Conservation (phyloP, 306 rosid genomes). For the Lathyrus sativus region DNA sequence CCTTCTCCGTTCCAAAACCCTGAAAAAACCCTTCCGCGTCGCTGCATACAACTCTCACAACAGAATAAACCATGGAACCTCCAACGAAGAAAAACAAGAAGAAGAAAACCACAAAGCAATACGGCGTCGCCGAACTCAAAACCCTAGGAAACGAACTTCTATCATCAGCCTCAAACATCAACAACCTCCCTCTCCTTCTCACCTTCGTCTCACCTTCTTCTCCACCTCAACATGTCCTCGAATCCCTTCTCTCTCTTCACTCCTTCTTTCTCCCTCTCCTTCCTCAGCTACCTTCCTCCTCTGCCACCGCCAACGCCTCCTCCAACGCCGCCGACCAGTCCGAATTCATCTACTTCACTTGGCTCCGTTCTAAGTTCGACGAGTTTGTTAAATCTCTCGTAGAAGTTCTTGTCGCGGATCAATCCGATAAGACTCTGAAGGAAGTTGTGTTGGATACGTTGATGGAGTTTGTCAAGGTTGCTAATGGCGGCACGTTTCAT, state of each 20-base stretch:
- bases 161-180: conserved; percentile 68
- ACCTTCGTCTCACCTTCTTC: conserved; percentile 65
- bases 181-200: conserved; percentile 85
- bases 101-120: conserved; percentile 37
- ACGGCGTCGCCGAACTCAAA: conserved; percentile 60
- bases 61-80: background rate
- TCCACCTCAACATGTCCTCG: conserved; percentile 68
- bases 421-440: conserved; percentile 62
- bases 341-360: conserved; percentile 65
- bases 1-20: conserved; percentile 23
- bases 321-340: conserved; percentile 46
- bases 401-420: conserved; percentile 53
- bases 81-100: conserved; percentile 30
- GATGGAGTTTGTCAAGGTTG: conserved; percentile 80
- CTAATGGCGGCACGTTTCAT: conserved; percentile 72
- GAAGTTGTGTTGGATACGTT: conserved; percentile 77
- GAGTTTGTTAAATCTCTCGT: conserved; percentile 63
- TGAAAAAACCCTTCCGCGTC: background rate
- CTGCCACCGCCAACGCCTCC: conserved; percentile 35
- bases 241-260: conserved; percentile 81
- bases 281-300: conserved; percentile 60
- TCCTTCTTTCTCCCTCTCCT: conserved; percentile 74
- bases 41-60: background rate
- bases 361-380: conserved; percentile 89
- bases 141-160: conserved; percentile 79